phyloP scores from a whole-genome alignment of 164 flowering plant species.

The Nymphaea colorata region DNA sequence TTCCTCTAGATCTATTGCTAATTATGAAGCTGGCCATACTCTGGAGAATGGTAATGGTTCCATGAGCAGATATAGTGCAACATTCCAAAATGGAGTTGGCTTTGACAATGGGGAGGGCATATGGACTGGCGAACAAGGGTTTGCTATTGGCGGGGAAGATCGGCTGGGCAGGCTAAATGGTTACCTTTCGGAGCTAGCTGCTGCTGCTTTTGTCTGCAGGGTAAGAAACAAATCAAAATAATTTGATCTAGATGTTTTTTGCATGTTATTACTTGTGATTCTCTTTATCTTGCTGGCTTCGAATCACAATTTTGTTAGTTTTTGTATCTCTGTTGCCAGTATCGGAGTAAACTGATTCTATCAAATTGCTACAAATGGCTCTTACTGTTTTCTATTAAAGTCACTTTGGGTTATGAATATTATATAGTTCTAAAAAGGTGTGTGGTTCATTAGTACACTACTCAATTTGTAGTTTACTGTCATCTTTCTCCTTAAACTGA shows the following conservation, averaged over 20 bases:
- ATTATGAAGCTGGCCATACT: slow-evolving; percentile 17
- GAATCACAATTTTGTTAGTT: not conserved
- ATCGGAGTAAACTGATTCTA: too few relatives aligned
- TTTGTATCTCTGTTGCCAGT: too few relatives aligned
- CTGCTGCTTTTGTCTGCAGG: slow-evolving; percentile 93
- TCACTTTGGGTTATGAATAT: too few relatives aligned
- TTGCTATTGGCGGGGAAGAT: slow-evolving; percentile 93
- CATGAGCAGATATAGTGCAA: slow-evolving; percentile 22
- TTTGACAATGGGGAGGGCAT: slow-evolving; percentile 86
- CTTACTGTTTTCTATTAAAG: too few relatives aligned
- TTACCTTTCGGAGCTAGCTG: slow-evolving; percentile 93
- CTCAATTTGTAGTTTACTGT: too few relatives aligned
- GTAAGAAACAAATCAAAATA: slow-evolving; percentile 26
- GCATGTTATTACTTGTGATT: not conserved
- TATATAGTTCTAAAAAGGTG: too few relatives aligned
- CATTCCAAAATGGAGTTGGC: slow-evolving; percentile 89
- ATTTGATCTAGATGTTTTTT: not conserved
- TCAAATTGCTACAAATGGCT: too few relatives aligned
- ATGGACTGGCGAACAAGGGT: slow-evolving; percentile 86
- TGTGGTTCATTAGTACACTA: too few relatives aligned
- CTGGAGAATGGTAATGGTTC: slow-evolving; percentile 26
- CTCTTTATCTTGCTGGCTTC: not conserved
- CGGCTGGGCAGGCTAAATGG: slow-evolving; percentile 63
- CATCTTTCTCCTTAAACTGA: too few relatives aligned
- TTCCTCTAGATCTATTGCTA: slow-evolving; percentile 12